These are phyloP conservation scores for Ganoderma lucidum DNA, from an alignment of 1,284 basidiomycete species.

Conservation along the genomic window DNA sequence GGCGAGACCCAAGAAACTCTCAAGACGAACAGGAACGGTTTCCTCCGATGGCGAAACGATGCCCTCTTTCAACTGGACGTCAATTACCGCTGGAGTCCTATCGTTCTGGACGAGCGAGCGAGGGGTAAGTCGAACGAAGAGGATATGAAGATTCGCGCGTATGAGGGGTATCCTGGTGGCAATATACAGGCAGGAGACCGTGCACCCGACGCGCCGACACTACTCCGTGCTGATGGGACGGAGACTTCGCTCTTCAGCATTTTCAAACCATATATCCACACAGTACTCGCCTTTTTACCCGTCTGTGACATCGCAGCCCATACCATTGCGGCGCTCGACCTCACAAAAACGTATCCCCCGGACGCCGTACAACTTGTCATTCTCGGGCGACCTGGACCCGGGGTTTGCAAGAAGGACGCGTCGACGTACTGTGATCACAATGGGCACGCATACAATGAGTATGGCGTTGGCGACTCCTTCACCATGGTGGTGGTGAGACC, in stretches of 20 bases:
- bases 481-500: constrained; percentile 37
- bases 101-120: constrained; percentile 49
- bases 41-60: constrained; percentile 5
- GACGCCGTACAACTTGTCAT: constrained; percentile 21
- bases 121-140: constrained; percentile 11
- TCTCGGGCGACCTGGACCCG: constrained; percentile 15
- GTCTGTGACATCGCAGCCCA: neutral
- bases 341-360: constrained; percentile 6
- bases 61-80: constrained; percentile 52
- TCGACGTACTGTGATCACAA: constrained; percentile 26
- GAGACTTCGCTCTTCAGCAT: constrained; percentile 37
- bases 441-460: constrained; percentile 32
- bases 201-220: constrained; percentile 51
- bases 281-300: constrained; percentile 38
- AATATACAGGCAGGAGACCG: constrained; percentile 51
- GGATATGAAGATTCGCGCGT: constrained; percentile 20
- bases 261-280: constrained; percentile 35
- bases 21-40: constrained; percentile 15
- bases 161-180: constrained; percentile 24
- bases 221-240: constrained; percentile 32
- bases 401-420: neutral
- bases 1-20: neutral
- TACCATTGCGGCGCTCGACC: neutral
- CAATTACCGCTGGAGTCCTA: constrained; percentile 56
- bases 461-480: constrained; percentile 25